These are phyloP conservation scores for Thermothielavioides terrestris DNA, from an alignment of 495 filamentous ascomycete species.

Conservation along the genomic window DNA sequence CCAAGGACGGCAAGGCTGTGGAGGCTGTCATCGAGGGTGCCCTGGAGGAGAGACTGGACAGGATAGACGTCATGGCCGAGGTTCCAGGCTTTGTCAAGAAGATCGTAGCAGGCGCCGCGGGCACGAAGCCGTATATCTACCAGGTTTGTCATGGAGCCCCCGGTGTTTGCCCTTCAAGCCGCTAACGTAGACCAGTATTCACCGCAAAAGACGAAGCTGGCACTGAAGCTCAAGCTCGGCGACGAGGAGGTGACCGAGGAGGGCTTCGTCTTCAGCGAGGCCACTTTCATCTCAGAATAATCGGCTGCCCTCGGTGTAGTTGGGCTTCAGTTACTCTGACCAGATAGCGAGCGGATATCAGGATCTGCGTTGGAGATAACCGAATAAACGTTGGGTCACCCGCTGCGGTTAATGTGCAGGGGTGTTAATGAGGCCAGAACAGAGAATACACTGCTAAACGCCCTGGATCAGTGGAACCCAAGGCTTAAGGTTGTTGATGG, in stretches of 20 bases:
- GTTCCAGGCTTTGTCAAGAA: constrained; percentile 92
- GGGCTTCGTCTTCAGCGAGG: constrained; percentile 71
- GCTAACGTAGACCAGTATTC: constrained; percentile 47
- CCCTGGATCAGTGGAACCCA: no score
- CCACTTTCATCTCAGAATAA: constrained; percentile 74
- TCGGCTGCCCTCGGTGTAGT: not conserved
- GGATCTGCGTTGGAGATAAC: constrained; percentile 13
- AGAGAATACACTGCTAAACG: no score
- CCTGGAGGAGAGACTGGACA: constrained; percentile 65
- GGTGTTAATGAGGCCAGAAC: not conserved
- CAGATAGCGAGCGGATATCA: constrained; percentile 4
- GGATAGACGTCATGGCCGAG: constrained; percentile 93
- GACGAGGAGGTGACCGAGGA: constrained; percentile 68
- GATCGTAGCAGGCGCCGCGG: constrained; percentile 76
- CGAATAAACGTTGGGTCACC: not conserved
- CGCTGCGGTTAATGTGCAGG: not conserved
- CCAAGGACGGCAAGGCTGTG: constrained; percentile 63
- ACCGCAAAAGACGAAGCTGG: constrained; percentile 46
- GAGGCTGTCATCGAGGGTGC: constrained; percentile 58
- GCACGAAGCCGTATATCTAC: constrained; percentile 95
- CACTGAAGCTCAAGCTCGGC: constrained; percentile 74
- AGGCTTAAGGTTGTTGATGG: no score
- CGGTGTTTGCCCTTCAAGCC: no score
- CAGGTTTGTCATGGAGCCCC: constrained; percentile 58
- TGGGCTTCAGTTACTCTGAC: constrained; percentile 10